Evolutionary conservation across 148 eudicot genomes (phyloP), one percentile per base, ranked within the genome.

Genomic region (Cornus controversa): DNA sequence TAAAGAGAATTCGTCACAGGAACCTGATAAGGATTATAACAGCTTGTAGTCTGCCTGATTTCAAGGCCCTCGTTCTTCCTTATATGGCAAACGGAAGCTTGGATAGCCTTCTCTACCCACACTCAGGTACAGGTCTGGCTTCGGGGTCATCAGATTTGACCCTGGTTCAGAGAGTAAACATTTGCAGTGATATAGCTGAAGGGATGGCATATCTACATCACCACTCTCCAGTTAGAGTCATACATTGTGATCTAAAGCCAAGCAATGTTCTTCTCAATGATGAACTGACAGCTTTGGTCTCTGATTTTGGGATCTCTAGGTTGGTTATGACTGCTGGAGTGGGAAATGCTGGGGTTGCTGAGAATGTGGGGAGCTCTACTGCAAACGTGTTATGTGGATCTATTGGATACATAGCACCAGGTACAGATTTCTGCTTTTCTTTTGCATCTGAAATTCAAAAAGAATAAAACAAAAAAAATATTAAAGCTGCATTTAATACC

Each of bases 321-420:
- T 57, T 86, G 82, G 85, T 80, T n/a, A n/a, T n/a, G n/a, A n/a
- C n/a, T 10, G 80, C 47, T 22, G 88, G 76, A 58, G 79, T 6
- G 15, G 81, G 73, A 50, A 73, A 68, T 72, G 78, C 72, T 40
- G 82, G 72, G 11, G 78, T 68, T 6, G 70, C 69, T 24, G 85
- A 79, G 50, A 71, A 77, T 23, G 27, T 78, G 73, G 83, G 82
- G 0, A 73, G 62, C 57, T 75, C 85, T 18, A 86, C 86, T 8
- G 80, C 77, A 40, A 78, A 80, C 80, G 20, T 80, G 77, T 69
- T 86, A n/a, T 72, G 78, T 54, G 88, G 88, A 40, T 83, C 88
- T 7, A 86, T 86, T 53, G 88, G 88, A 9, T 86, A 86, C 76
- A 86, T 86, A 62, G 88, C 88, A 67, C 88, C 88, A 78, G 88